Evolutionary conservation across 768 basidiomycete species (phyloP).

Genomic region (Strobilomyces dryophilus): DNA sequence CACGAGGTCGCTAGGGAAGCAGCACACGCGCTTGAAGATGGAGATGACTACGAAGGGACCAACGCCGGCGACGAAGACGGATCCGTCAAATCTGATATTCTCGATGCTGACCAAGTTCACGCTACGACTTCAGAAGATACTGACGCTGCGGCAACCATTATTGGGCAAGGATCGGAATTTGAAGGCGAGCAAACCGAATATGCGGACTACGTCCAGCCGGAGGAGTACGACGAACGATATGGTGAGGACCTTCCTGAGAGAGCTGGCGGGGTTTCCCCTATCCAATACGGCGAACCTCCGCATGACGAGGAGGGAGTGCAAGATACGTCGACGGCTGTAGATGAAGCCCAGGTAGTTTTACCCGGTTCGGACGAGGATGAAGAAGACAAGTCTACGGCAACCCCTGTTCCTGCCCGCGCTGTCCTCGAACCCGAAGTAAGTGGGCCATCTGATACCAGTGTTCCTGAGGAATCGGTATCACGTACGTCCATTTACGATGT

Average conservation of each 20-base stretch:
- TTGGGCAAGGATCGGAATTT: slow-evolving; percentile 11
- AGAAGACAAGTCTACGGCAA: slow-evolving; percentile 9
- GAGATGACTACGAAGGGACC: slow-evolving; percentile 16
- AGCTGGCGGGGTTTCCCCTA: slow-evolving; percentile 11
- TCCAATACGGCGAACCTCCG: slow-evolving; percentile 15
- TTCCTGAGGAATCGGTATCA: background rate
- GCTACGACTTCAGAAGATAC: slow-evolving; percentile 20
- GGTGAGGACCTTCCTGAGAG: slow-evolving; percentile 34
- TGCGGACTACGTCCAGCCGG: slow-evolving; percentile 28
- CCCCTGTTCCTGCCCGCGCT: slow-evolving; percentile 9
- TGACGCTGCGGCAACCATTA: slow-evolving; percentile 9
- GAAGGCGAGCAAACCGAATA: slow-evolving; percentile 34
- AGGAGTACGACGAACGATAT: slow-evolving; percentile 35
- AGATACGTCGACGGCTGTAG: slow-evolving; percentile 14
- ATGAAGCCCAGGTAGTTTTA: slow-evolving; percentile 14
- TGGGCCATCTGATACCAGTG: background rate
- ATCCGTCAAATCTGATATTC: slow-evolving; percentile 13
- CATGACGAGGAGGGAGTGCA: slow-evolving; percentile 25
- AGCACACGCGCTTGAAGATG: slow-evolving; percentile 18
- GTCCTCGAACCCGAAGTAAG: slow-evolving; percentile 7
- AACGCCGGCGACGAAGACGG: slow-evolving; percentile 17
- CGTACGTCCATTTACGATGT: slow-evolving; percentile 8
- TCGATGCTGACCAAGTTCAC: slow-evolving; percentile 31
- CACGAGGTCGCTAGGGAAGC: slow-evolving; percentile 14
- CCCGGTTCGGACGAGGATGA: slow-evolving; percentile 14